These are phyloP conservation scores for Prototheca cutis DNA, from an alignment of 163 green algal genomes.

Conservation along the genomic window DNA sequence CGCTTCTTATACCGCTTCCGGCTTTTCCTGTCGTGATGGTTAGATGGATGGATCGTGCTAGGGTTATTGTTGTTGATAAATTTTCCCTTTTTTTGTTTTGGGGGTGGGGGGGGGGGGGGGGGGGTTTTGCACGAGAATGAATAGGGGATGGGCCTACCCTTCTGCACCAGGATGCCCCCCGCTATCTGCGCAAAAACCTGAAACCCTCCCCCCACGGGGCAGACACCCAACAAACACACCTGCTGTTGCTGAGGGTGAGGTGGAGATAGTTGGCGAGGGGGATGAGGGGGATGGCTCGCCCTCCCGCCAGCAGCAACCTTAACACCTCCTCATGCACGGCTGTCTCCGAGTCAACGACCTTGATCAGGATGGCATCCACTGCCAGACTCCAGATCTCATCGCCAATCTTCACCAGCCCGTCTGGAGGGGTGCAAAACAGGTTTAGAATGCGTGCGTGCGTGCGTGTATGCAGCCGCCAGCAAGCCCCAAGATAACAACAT, in stretches of 20 bases:
- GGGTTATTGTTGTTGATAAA: too few relatives aligned
- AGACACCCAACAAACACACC: neutral
- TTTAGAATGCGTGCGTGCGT: neutral
- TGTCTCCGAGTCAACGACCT: conserved; percentile 44
- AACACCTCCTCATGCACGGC: conserved; percentile 70
- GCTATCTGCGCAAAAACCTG: too few relatives aligned
- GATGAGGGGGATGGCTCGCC: conserved; percentile 23
- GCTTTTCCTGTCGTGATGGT: conserved; percentile 1
- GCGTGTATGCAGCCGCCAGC: too few relatives aligned
- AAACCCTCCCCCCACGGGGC: too few relatives aligned
- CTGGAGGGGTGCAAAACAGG: conserved; percentile 10
- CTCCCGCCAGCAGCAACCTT: conserved; percentile 53
- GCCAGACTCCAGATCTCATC: conserved; percentile 44
- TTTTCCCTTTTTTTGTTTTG: too few relatives aligned
- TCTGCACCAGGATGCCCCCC: too few relatives aligned
- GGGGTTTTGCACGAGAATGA: neutral
- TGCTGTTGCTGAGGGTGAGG: conserved; percentile 41
- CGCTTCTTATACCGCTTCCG: conserved; percentile 30
- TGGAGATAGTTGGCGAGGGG: conserved; percentile 47
- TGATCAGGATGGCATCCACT: conserved; percentile 50
- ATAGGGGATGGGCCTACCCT: neutral
- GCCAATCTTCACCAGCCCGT: conserved; percentile 17
- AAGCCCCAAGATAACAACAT: too few relatives aligned
- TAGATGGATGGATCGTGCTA: too few relatives aligned
- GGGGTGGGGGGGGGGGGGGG: too few relatives aligned